These are phyloP conservation scores for Termitomyces eurrhizus DNA, from an alignment of 768 basidiomycete species.

Conservation along the genomic window DNA sequence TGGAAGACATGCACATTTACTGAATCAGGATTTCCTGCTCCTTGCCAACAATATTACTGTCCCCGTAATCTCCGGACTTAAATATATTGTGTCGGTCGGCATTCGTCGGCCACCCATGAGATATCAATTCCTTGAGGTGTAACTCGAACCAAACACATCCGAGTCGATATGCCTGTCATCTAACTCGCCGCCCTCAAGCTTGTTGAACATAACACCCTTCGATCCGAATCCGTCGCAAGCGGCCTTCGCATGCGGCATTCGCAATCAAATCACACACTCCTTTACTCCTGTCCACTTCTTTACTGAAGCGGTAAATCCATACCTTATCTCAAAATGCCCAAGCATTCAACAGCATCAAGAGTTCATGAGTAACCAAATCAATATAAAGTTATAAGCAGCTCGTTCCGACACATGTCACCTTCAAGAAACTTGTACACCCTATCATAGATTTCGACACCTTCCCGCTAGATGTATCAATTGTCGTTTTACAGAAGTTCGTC, in stretches of 20 bases:
- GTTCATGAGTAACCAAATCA: slow-evolving; percentile 38
- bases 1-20: too few relatives aligned
- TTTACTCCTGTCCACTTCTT: slow-evolving; percentile 40
- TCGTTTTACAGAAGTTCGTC: slow-evolving; percentile 6
- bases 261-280: slow-evolving; percentile 37
- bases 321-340: slow-evolving; percentile 43
- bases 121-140: too few relatives aligned
- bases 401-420: slow-evolving; percentile 22
- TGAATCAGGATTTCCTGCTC: too few relatives aligned
- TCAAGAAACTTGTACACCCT: slow-evolving; percentile 35
- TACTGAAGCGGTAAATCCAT: slow-evolving; percentile 21
- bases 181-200: slow-evolving; percentile 38
- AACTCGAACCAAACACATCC: neutral
- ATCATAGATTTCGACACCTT: slow-evolving; percentile 29
- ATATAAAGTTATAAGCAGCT: slow-evolving; percentile 34
- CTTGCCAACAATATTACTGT: too few relatives aligned
- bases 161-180: slow-evolving; percentile 34
- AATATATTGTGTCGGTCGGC: too few relatives aligned
- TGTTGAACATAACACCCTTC: slow-evolving; percentile 24
- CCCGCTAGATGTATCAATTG: slow-evolving; percentile 10
- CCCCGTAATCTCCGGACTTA: too few relatives aligned
- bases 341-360: slow-evolving; percentile 34
- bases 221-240: slow-evolving; percentile 23
- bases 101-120: too few relatives aligned
- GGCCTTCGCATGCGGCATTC: slow-evolving; percentile 27